A percentile compares a stretch with the other conserved stretches of the same genome.
phyloP scores from a whole-genome alignment of 768 basidiomycete genomes.

The Boletus sp. region DNA sequence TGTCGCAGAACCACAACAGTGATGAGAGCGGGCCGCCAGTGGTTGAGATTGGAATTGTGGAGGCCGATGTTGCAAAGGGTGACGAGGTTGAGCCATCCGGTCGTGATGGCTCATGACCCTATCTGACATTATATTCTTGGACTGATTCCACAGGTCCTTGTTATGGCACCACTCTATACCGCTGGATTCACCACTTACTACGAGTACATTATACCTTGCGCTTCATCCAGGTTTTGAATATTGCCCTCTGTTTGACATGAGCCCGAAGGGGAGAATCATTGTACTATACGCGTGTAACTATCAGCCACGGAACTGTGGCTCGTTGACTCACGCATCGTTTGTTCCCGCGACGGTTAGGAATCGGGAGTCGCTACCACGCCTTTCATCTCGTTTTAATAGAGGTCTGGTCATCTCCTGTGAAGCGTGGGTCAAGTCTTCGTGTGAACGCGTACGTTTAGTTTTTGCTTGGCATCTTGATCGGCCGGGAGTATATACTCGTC shows the following conservation, averaged over 20 bases:
- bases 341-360: background rate
- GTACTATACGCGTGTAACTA: background rate
- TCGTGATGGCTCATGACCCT: slow-evolving; percentile 9
- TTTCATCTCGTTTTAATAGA: background rate
- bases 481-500: background rate
- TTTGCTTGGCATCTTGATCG: background rate
- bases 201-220: slow-evolving; percentile 7
- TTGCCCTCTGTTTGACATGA: background rate
- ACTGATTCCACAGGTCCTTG: background rate
- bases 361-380: background rate
- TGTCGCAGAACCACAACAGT: background rate
- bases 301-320: background rate
- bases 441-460: background rate
- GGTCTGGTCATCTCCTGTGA: background rate
- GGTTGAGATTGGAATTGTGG: slow-evolving; percentile 33
- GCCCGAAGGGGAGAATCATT: background rate
- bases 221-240: background rate
- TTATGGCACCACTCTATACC: slow-evolving; percentile 1
- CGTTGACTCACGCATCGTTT: background rate
- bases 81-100: background rate
- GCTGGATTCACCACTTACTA: background rate
- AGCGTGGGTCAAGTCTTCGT: background rate
- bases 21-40: slow-evolving; percentile 30
- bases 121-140: background rate
- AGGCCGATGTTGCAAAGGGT: slow-evolving; percentile 13